Evolutionary conservation across 2,329 filamentous ascomycete genomes (phyloP), one percentile per base, ranked within the genome.

Genomic region (Fusarium palustre): DNA sequence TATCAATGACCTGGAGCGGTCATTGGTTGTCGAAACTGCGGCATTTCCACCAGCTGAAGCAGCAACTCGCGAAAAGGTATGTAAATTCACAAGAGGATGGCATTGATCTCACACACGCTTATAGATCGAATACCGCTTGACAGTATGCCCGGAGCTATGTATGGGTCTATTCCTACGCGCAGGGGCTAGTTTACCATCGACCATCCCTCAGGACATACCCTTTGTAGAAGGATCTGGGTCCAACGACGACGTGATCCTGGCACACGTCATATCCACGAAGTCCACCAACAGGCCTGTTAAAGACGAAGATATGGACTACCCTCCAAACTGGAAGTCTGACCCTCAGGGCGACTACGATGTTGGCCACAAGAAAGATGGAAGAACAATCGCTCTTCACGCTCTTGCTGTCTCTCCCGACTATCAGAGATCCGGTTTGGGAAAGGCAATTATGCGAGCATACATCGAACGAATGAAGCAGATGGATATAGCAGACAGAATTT

Each of bases 91-190:
- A 5, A 2, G 4, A 30, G 20, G 9, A 28, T 10, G 20, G 1
- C 3, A 7, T 1, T 11, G 4, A 12, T 20, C 64, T 70, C 52
- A 68, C 42, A n/a, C 11, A 0, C 11, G 4, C 11, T 24, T 16
- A 24, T 30, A 77, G 76, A 77, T 77, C 33, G 76, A 77, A 36
- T 77, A 77, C 34, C 69, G 76, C 11, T 52, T 77, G 11, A 65
- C 67, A 0, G 69, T 72, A 7, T 76, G 72, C 11, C 73, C 76
- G 0, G 73, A 76, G n/a, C 49, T 76, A 25, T 77, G 75, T 7
- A 60, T 68, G 7, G 76, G 76, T 0, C 56, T 77, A 1, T 77
- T 77, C 20, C 43, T 69, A 1, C 55, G 63, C 0, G 55, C 59
- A 13, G 57, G 47, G 25, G 7, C 22, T 18, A 54, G n/a, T 11